Evolutionary conservation across 768 basidiomycete genomes (phyloP), one percentile per base, ranked within the genome.

Genomic region (Lactarius sp.): DNA sequence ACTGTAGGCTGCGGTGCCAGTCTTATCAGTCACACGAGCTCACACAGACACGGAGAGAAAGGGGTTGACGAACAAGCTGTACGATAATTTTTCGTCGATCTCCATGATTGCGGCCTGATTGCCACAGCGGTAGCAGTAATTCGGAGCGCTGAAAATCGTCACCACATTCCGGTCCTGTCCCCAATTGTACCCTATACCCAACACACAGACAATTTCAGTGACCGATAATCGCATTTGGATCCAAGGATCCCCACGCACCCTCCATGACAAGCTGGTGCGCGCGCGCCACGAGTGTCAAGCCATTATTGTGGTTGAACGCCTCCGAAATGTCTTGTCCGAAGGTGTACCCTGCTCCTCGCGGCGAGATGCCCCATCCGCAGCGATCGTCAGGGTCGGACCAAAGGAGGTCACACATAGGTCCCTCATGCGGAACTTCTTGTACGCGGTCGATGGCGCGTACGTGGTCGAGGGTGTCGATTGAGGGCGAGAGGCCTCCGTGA

Each of bases 91-190:
- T 85, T 94, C 92, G 77, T 99, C 97, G 76, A 99, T 97, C 77
- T 99, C 97, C 87, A 99, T 96, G 75, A 99, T 99, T 55, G 97
- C 97, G 60, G 97, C 97, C 73, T 98, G 97, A 75, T 99, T 99
- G 59, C 97, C 97, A 74, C 97, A 99, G 74, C 97, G 83, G 81
- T 99, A 99, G 78, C 96, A 99, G 77, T 98, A 99, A 78, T 99
- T 99, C 49, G 97, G 97, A 69, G 97, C 97, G 68, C 95, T 98
- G 81, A 98, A 99, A 73, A 99, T 98, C 49, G 96, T 99, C 68
- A 99, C 96, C 27, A 99, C 96, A 74, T 98, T 98, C 76, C 94
- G 85, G 78, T 98, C 96, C 78, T 98, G 96, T 64, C 94, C 94
- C 96, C 96, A 98, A 74, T 94, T 97, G 75, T 92, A 91, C 52